Evolutionary conservation across 2,329 filamentous ascomycete species (phyloP), one percentile per base, ranked within the genome.

Genomic region (Ambrosiella cleistominuta): DNA sequence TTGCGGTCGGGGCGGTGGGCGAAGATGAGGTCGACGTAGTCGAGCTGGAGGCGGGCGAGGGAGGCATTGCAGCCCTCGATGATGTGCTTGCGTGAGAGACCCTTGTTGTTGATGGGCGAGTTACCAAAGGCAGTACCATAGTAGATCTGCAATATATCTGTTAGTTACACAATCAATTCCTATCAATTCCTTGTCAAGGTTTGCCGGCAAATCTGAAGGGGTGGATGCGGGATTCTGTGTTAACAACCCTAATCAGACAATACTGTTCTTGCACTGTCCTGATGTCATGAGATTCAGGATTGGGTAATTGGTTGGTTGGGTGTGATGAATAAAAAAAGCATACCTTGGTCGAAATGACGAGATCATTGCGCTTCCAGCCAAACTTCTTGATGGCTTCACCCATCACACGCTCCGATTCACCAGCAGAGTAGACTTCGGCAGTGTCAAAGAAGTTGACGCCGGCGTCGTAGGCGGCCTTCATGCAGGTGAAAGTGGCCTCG

Each of bases 21-120:
- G 65, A 83, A 85, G 63, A 86, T 74, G 47, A 86, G 70, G 65
- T 86, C 83, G 44, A 86, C 82, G 64, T 83, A 83, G 50, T 76
- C 71, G 50, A 82, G 72, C 36, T 71, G 70, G n/a, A 83, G 70
- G 36, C 80, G 76, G 65, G 79, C 70, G 37, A 87, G 73, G 7
- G 78, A 78, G 36, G 72, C 72, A 56, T 80, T 74, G 62, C 81
- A 75, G 35, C 81, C 83, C 70, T 87, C 83, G 61, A 86, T 72
- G 57, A 86, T 72, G 68, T 86, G 83, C 69, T 87, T 87, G 57
- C 82, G 74, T 1, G 79, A 83, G 36, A 87, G 74, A 7, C 83
- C 83, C 60, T 74, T 72, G 68, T 85, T 85, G 71, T 86, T 86
- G 62, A 83, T 74, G 11, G 74, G 72, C 66, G 80, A 83, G 60